These are phyloP conservation scores for Aspergillus asperescens DNA, from an alignment of 495 filamentous ascomycete genomes.

Conservation along the genomic window DNA sequence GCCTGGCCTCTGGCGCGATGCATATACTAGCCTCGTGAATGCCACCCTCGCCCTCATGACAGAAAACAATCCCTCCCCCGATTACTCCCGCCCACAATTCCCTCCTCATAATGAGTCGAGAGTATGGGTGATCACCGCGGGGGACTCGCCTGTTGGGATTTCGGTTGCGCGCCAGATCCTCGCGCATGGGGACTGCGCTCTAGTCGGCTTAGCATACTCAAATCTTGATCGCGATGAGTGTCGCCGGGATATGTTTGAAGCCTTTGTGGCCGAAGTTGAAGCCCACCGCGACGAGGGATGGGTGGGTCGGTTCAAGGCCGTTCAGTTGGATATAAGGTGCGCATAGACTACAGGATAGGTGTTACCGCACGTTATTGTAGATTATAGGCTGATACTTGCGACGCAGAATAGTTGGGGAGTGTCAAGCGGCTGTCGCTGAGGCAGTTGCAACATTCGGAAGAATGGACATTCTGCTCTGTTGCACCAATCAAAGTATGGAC, in stretches of 20 bases:
- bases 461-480: constrained; percentile 85
- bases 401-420: constrained; percentile 45
- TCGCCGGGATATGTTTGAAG: constrained; percentile 47
- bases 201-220: constrained; percentile 65
- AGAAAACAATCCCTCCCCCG: constrained; percentile 34
- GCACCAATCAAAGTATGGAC: constrained; percentile 71
- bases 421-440: constrained; percentile 82
- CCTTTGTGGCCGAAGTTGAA: constrained; percentile 64
- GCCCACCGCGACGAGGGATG: constrained; percentile 48
- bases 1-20: constrained; percentile 26
- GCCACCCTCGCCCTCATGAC: constrained; percentile 31
- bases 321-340: constrained; percentile 50
- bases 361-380: background rate
- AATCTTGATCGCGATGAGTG: constrained; percentile 39
- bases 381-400: constrained; percentile 14
- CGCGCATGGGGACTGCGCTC: constrained; percentile 78
- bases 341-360: constrained; percentile 8
- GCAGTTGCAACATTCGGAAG: constrained; percentile 76
- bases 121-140: constrained; percentile 86
- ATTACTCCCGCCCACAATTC: constrained; percentile 46
- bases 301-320: constrained; percentile 39
- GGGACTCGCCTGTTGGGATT: constrained; percentile 72
- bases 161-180: constrained; percentile 68
- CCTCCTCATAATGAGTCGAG: constrained; percentile 54
- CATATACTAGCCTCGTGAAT: constrained; percentile 24